Conservation (phyloP, 257 asterid genomes). For the Plantago ovata region DNA sequence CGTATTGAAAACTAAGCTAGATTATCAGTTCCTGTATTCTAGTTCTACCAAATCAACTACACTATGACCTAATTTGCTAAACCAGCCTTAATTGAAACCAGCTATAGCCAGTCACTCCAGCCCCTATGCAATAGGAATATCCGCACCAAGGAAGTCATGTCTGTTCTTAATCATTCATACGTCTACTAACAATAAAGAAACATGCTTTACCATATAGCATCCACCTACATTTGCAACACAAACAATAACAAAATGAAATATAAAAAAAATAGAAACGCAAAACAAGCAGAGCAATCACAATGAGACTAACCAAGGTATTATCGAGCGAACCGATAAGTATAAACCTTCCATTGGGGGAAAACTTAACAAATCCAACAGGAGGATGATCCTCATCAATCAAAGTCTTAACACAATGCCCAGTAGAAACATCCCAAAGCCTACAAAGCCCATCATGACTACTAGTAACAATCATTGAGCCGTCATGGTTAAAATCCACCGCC, state of each 20-base stretch:
- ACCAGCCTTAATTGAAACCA: too few species aligned
- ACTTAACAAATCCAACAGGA: conserved; percentile 90
- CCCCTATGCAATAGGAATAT: too few species aligned
- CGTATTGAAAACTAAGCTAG: too few species aligned
- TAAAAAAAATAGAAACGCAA: background rate
- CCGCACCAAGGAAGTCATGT: too few species aligned
- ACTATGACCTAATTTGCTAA: too few species aligned
- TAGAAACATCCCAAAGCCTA: conserved; percentile 95
- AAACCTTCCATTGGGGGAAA: conserved; percentile 89
- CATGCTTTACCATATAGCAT: too few species aligned
- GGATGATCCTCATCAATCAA: conserved; percentile 93
- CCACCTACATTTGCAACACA: too few species aligned
- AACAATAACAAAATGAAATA: background rate
- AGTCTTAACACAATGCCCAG: conserved; percentile 96
- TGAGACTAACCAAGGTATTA: conserved; percentile 64
- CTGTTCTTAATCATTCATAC: too few species aligned
- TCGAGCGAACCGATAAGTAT: conserved; percentile 89
- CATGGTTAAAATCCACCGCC: conserved; percentile 72
- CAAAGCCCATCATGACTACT: conserved; percentile 96
- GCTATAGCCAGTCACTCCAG: too few species aligned
- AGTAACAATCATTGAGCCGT: conserved; percentile 75
- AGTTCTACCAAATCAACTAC: too few species aligned
- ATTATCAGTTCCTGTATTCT: too few species aligned
- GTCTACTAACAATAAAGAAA: too few species aligned
- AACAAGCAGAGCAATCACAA: background rate